These are phyloP conservation scores for Coemansia linderi DNA, from an alignment of 371 early-diverging fungal genomes.

Conservation along the genomic window DNA sequence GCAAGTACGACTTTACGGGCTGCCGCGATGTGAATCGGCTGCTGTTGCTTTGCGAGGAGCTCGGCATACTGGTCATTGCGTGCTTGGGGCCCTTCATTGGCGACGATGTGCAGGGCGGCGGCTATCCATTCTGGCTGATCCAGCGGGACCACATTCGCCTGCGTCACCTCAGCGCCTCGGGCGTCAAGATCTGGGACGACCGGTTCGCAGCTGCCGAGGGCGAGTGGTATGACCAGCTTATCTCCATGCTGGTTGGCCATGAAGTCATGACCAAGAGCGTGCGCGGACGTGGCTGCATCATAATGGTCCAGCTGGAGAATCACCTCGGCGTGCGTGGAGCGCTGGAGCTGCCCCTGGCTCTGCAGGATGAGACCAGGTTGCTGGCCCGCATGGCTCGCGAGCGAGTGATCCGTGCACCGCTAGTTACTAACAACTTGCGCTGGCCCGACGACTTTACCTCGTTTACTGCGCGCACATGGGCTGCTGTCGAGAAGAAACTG, in stretches of 20 bases:
- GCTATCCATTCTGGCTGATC: conserved; percentile 81
- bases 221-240: conserved; percentile 72
- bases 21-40: conserved; percentile 76
- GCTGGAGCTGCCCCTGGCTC: conserved; percentile 67
- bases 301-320: conserved; percentile 82
- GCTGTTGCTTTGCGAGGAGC: conserved; percentile 70
- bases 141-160: conserved; percentile 74
- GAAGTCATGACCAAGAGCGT: conserved; percentile 70
- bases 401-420: conserved; percentile 74
- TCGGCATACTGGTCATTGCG: conserved; percentile 77
- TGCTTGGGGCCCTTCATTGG: conserved; percentile 90
- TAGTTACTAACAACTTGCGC: conserved; percentile 77
- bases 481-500: conserved; percentile 68
- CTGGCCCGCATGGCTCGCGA: conserved; percentile 78
- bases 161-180: conserved; percentile 69
- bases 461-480: conserved; percentile 62
- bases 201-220: conserved; percentile 70
- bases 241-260: conserved; percentile 76
- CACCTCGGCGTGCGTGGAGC: conserved; percentile 70
- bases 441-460: conserved; percentile 70
- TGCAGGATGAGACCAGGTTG: conserved; percentile 81
- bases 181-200: conserved; percentile 71
- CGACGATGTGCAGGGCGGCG: conserved; percentile 86
- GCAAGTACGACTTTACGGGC: conserved; percentile 77
- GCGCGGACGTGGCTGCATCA: conserved; percentile 66